These are phyloP conservation scores for Trichoderma asperelloides DNA, from an alignment of 495 filamentous ascomycete species.

Conservation along the genomic window DNA sequence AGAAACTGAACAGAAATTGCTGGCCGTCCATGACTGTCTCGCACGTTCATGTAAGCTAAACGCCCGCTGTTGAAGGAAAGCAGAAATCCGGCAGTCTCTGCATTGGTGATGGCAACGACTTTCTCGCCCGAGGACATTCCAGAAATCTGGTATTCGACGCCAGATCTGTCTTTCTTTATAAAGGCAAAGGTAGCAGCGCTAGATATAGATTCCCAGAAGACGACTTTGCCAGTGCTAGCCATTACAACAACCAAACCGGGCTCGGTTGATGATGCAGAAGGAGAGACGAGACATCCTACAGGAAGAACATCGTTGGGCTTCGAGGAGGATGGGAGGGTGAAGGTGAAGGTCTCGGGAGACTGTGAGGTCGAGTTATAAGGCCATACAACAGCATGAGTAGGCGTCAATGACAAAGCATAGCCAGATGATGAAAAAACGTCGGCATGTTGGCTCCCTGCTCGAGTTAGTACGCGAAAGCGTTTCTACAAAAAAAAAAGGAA, in stretches of 20 bases:
- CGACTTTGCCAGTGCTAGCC: constrained; percentile 71
- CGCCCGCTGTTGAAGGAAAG: constrained; percentile 75
- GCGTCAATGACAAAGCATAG: constrained; percentile 72
- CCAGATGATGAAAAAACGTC: constrained; percentile 55
- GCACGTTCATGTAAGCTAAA: constrained; percentile 72
- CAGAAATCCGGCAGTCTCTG: constrained; percentile 75
- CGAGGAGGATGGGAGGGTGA: constrained; percentile 66
- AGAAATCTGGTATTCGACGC: constrained; percentile 62
- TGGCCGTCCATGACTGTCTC: constrained; percentile 79
- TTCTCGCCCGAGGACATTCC: constrained; percentile 71
- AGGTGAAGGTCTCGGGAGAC: constrained; percentile 60
- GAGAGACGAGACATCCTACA: constrained; percentile 67
- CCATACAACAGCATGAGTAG: constrained; percentile 78
- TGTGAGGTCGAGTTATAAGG: constrained; percentile 60
- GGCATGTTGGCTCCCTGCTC: constrained; percentile 47
- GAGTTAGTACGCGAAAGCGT: constrained; percentile 21
- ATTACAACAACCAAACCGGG: constrained; percentile 80
- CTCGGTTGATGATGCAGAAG: constrained; percentile 60
- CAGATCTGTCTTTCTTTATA: constrained; percentile 64
- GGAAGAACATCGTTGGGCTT: constrained; percentile 60
- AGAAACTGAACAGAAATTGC: constrained; percentile 67
- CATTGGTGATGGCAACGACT: constrained; percentile 66
- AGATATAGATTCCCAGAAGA: constrained; percentile 91
- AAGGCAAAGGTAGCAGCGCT: constrained; percentile 68
- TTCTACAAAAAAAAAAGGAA: constrained; percentile 14